Evolutionary conservation across 2,329 filamentous ascomycete species (phyloP).

Genomic region (Exophiala spinifera): DNA sequence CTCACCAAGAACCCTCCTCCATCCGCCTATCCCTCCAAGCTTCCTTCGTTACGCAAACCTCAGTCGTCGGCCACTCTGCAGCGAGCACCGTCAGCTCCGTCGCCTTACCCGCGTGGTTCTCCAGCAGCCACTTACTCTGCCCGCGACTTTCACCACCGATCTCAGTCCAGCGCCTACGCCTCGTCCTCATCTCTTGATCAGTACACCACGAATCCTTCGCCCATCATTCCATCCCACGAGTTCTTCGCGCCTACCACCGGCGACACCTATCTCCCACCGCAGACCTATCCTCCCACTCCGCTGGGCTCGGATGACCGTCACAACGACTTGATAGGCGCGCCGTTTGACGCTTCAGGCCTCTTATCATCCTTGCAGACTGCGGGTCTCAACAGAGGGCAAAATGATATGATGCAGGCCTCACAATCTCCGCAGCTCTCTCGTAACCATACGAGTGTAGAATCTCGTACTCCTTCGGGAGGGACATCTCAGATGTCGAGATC

Average conservation of each 20-base stretch:
- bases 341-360: conserved; percentile 45
- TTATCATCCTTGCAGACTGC: conserved; percentile 30
- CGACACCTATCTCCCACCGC: conserved; percentile 37
- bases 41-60: conserved; percentile 41
- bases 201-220: conserved; percentile 40
- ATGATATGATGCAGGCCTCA: conserved; percentile 34
- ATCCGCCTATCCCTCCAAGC: conserved; percentile 35
- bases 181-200: conserved; percentile 48
- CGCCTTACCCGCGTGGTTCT: conserved; percentile 40
- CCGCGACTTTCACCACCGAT: conserved; percentile 39
- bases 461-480: conserved; percentile 57
- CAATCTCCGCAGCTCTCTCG: conserved; percentile 45
- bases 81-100: conserved; percentile 47
- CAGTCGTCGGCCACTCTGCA: conserved; percentile 44
- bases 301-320: conserved; percentile 29
- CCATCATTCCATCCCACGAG: conserved; percentile 35
- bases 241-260: conserved; percentile 34
- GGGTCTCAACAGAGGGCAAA: conserved; percentile 13
- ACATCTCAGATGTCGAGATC: conserved; percentile 55
- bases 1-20: conserved; percentile 43
- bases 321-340: conserved; percentile 44
- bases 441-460: conserved; percentile 54
- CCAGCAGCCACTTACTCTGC: conserved; percentile 32
- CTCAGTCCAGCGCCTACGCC: conserved; percentile 46
- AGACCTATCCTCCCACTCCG: conserved; percentile 34